A percentile compares a stretch with the other conserved stretches of the same genome.
Evolutionary conservation across 208 protist species (phyloP).

Genomic region (Leishmania major): DNA sequence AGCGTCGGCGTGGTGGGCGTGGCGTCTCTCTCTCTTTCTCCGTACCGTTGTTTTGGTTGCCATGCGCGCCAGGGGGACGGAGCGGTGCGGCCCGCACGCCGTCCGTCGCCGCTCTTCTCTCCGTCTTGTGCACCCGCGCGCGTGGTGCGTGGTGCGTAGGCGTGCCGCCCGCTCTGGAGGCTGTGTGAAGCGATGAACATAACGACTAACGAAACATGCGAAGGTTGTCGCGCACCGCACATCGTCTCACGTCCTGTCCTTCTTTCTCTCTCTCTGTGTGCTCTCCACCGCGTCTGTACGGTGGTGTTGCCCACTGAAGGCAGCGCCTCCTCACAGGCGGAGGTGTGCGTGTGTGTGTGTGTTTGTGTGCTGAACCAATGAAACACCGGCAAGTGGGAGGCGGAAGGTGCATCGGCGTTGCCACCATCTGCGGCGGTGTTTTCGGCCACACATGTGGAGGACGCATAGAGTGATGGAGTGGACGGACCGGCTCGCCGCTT

Average conservation of each 20-base stretch:
- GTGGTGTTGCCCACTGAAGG: too few species aligned
- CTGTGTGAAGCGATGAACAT: not conserved
- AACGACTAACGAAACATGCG: not conserved
- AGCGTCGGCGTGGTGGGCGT: too few species aligned
- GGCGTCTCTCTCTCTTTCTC: not conserved
- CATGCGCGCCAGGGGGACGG: not conserved
- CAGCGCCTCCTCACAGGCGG: too few species aligned
- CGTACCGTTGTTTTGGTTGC: not conserved
- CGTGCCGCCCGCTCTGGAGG: not conserved
- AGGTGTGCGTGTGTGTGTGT: not conserved
- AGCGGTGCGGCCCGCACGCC: not conserved
- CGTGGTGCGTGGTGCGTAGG: not conserved
- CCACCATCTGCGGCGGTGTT: too few species aligned
- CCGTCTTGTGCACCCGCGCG: not conserved
- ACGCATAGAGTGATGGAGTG: too few species aligned
- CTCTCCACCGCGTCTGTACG: too few species aligned
- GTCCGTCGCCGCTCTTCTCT: not conserved
- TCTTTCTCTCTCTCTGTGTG: too few species aligned
- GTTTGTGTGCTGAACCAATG: too few species aligned
- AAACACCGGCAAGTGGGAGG: too few species aligned
- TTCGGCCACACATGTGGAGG: too few species aligned
- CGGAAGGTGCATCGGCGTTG: too few species aligned
- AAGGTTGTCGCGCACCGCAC: not conserved
- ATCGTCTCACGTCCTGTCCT: not conserved
- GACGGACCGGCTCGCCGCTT: too few species aligned